Base-by-base conservation (phyloP, 1,139 yeast species). In the Nakaseomyces glabratus region DNA sequence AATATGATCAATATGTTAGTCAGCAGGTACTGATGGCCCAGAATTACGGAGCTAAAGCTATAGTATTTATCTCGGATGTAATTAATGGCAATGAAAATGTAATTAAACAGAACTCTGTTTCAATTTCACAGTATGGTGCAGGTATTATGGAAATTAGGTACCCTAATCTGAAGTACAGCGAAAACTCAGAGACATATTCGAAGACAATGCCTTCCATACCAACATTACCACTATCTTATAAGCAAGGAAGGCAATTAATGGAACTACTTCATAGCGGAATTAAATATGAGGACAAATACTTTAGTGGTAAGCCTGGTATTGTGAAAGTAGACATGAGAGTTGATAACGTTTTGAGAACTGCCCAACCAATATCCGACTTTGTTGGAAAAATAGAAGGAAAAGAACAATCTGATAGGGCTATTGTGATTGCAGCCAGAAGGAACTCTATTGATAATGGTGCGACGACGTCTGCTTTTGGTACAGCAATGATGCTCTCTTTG, bases 361-460 rank as follows among this genome's bases (percentile, higher is more conserved):
- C 71, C 3, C 94, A 86, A 44, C 73, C 73, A 16, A 63, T 82
- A 3, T 79, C 93, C 84, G 82, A 86, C 49, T 75, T 88, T 1
- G 57, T 84, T 20, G 95, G 93, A 1, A 71, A 79, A 34, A 72
- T 90, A 15, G 69, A 70, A 22, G 97, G 97, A 2, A 62, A 76
- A 31, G 97, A 90, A 52, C 95, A 85, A 57, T 62, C 67, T 13
- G 84, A 75, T 20, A 71, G 76, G 45, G 85, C 85, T 0, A 61
- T 90, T 6, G 66, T 88, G 6, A 71, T 90, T 39, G 96, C 95
- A 2, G 86, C 96, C 0, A 73, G 82, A 4, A 67, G 96, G 44
- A 96, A 88, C 51, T 66, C 95, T 0, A 60, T 74, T 20, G 77
- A 93, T 46, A 73, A 66, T 46, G 97, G 96, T 8, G 78, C 93